Base-by-base conservation (phyloP, 805 yeast species). In the Schizosaccharomyces cryophilus region DNA sequence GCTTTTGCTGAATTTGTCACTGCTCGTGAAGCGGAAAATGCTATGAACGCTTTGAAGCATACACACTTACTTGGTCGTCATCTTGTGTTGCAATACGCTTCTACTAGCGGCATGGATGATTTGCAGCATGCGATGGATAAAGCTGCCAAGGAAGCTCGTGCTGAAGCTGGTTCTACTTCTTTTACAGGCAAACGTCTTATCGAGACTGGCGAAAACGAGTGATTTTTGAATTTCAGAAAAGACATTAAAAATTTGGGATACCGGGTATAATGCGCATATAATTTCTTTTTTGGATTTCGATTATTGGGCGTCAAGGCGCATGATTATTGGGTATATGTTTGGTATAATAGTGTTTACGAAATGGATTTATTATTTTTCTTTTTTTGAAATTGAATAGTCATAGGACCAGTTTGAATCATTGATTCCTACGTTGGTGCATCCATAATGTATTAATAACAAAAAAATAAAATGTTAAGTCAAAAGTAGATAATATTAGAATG, bases 11-110 rank as follows among this genome's bases (percentile, higher is more conserved):
- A 93, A 73, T 93, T 85, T 69, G 75, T 85, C 11, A 74, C 93
- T 51, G 78, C 86, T 26, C 82, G 66, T 70, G 98, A 93, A 72
- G 96, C 98, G 0, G 95, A 85, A 69, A 81, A 77, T 69, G 98
- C 97, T 15, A 85, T 93, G 90, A 83, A 84, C 66, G 90, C 89
- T 69, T 78, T 93, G 65, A 85, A 83, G 69, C 98, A 98, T 63
- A 96, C 94, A 2, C 98, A 93, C 78, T 83, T 93, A 73, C 78
- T 93, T 60, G 98, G 98, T 42, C 84, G 98, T 74, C 79, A 96
- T 65, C 76, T 93, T 65, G 95, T 90, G 13, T 82, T 93, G 83
- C 94, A 90, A 69, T 89, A 79, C 68, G 98, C 97, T 17, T 84
- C 87, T 68, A 80, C 78, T 63, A 95, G 84, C 61, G 79, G 89